A percentile compares a stretch with the other conserved stretches of the same genome.
Conservation (phyloP, 1,284 basidiomycete species). For the Moniliophthora roreri region DNA sequence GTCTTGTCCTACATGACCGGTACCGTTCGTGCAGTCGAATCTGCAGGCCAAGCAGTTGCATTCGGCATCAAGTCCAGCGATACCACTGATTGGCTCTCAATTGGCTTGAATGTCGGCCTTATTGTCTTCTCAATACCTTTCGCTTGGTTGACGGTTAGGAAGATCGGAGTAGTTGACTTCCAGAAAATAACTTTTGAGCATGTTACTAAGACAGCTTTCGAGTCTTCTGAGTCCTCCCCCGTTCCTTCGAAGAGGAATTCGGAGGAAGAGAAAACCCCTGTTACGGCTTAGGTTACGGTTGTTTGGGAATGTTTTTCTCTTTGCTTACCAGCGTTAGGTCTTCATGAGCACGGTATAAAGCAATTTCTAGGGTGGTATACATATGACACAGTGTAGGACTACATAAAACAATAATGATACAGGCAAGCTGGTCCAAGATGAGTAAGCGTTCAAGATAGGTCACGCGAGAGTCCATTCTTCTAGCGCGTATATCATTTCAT, state of each 20-base stretch:
- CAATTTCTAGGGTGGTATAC: no score
- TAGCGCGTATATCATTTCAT: no score
- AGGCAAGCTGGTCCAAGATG: no score
- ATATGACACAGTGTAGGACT: no score
- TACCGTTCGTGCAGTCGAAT: conserved; percentile 31
- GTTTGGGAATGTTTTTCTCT: no score
- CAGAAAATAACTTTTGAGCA: conserved; percentile 19
- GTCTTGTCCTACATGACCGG: conserved; percentile 34
- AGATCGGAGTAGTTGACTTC: conserved; percentile 28
- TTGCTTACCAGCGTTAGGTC: no score
- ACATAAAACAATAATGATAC: no score
- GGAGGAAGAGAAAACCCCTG: conserved; percentile 8
- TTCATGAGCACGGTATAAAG: no score
- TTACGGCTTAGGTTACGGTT: neutral
- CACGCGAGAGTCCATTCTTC: no score
- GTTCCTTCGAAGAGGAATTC: neutral
- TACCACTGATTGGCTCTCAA: conserved; percentile 32
- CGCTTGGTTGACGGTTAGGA: conserved; percentile 28
- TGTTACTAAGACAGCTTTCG: neutral
- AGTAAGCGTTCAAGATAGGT: no score
- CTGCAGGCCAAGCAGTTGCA: conserved; percentile 32
- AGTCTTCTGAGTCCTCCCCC: neutral
- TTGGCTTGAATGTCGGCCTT: conserved; percentile 30
- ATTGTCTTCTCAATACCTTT: conserved; percentile 30
- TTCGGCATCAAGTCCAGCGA: conserved; percentile 33